Evolutionary conservation across 2,329 filamentous ascomycete species (phyloP), one percentile per base, ranked within the genome.

Genomic region (Colletotrichum magnum): DNA sequence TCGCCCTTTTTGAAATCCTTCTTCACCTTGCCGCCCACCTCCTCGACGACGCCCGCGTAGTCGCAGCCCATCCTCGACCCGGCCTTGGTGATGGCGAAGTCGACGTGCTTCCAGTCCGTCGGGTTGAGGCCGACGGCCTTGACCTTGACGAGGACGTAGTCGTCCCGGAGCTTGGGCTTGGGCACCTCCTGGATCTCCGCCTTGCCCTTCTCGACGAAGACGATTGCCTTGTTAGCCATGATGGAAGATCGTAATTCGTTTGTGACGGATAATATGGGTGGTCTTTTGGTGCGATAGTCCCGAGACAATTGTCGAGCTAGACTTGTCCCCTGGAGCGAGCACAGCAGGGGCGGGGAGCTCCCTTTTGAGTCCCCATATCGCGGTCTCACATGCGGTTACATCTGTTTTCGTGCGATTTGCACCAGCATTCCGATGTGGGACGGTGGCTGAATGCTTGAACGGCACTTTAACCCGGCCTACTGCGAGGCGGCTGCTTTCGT

Each of bases 1-100:
- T 88, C 86, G 2, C 86, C 86, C 61, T 80, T 81, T 73, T 80
- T 80, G 68, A 85, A 82, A 6, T 74, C 64, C 70, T 82, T 82
- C 16, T 76, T 82, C 21, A 84, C 81, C 41, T 79, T 79, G 4
- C 73, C 62, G 9, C 85, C 86, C 26, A 87, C 77, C 60, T 83
- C 80, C 45, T 84, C 80, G 2, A 88, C 81, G 15, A 82, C 73
- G 47, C 86, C 85, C 32, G 82, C 80, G 63, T 81, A 87, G 73
- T 87, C 85, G 61, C 80, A 83, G n/a, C 84, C 84, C 43, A 79
- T 58, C 26, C 72, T 71, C 43, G 68, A 26, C 16, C 75, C 75
- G 26, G 70, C 52, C n/a, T 58, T 41, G 9, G 51, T 54, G 4
- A 41, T 53, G 9, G 54, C 64, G 6, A 18, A 24, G n/a, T 77